Base-by-base conservation (phyloP, 495 filamentous ascomycete species). In the Podospora fimiseda region DNA sequence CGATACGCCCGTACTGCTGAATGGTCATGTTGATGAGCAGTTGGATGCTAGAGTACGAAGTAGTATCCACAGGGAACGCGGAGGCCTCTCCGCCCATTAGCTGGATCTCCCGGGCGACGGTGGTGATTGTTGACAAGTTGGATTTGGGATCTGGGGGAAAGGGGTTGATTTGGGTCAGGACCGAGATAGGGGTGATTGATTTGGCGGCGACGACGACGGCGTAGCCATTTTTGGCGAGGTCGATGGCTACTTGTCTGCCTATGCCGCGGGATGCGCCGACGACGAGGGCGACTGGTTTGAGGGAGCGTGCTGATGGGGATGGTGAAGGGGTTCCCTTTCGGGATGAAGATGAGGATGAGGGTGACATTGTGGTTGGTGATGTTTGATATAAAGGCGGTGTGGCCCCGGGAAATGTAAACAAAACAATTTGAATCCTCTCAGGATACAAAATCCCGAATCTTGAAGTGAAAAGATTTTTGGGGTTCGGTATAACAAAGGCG, bases 91-190 rank as follows among this genome's bases (percentile, higher is more conserved):
- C 84, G 9, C 84, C 82, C 2, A 80, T 71, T 55, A 85, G 79
- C 15, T 60, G 72, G 59, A 93, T 95, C 63, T 95, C 89, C 33
- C 83, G 83, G 58, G 75, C 85, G 43, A 94, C 89, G 5, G 89
- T 94, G 67, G 73, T 88, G 71, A 94, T 89, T 15, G 89, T 95
- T 30, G 88, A 92, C 27, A 77, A 60, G 1, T 69, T 64, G 16
- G 87, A 90, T 66, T 93, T 91, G n/a, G 89, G 89, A 60, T 92
- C 76, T 0, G 89, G 89, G 2, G 88, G 86, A 63, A 91, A 91
- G 3, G 85, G 81, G 4, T 57, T 60, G 27, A 70, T 66, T 48
- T 64, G 72, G 53, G 62, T 62, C 18, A 85, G 79, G 60, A 85
- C 76, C 48, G 84, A 87, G 3, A 77, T 77, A 60, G 86, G 73